Percentiles rank a stretch among this genome's conserved stretches.
Evolutionary conservation across 1,284 basidiomycete genomes (phyloP).

Genomic region (Cryptococcus jaspeensis): DNA sequence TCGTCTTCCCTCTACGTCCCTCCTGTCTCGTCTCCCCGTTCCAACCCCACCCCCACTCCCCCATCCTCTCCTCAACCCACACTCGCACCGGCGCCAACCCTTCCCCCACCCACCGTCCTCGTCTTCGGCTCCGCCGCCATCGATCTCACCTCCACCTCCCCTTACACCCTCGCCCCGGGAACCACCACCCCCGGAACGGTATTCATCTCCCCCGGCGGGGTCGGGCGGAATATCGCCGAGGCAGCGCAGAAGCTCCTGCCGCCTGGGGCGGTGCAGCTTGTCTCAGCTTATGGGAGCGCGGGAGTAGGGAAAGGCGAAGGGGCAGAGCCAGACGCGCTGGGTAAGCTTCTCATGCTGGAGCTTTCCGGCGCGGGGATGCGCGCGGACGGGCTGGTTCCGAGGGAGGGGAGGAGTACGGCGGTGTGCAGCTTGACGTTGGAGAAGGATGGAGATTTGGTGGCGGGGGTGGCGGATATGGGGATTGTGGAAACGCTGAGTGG

Average conservation of each 20-base stretch:
- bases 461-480: constrained; percentile 89
- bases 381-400: constrained; percentile 68
- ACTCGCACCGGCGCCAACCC: not conserved
- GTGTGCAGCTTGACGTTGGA: constrained; percentile 75
- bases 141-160: constrained; percentile 68
- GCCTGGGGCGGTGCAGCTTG: constrained; percentile 43
- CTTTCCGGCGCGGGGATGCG: constrained; percentile 68
- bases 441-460: constrained; percentile 66
- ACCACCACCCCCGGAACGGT: constrained; percentile 82
- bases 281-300: constrained; percentile 49
- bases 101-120: constrained; percentile 54
- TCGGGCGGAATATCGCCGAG: constrained; percentile 90
- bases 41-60: not conserved
- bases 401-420: constrained; percentile 14
- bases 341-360: constrained; percentile 62
- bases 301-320: constrained; percentile 32
- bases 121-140: constrained; percentile 82
- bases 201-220: constrained; percentile 76
- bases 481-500: constrained; percentile 61
- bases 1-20: constrained; percentile 22
- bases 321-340: constrained; percentile 65
- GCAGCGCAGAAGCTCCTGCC: constrained; percentile 58
- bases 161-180: constrained; percentile 44
- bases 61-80: not conserved
- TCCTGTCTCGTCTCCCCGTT: not conserved